These are phyloP conservation scores for Phytopythium chamaehyphon DNA, from an alignment of 352 stramenopile species.

Conservation along the genomic window DNA sequence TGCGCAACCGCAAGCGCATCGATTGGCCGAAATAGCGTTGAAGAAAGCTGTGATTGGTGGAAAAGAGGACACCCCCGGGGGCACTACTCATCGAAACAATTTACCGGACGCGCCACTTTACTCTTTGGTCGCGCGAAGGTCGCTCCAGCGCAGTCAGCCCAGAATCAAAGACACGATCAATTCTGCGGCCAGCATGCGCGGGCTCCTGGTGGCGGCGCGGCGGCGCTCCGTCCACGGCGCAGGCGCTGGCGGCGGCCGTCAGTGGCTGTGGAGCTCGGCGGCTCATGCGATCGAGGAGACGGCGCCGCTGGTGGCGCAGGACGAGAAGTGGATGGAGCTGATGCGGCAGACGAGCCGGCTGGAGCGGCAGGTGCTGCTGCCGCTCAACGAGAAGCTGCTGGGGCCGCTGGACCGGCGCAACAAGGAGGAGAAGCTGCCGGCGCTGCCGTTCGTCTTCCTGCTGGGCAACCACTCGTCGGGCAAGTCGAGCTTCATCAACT, in stretches of 20 bases:
- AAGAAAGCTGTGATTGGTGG: background rate
- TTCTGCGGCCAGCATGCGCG: background rate
- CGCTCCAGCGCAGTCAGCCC: too few relatives aligned
- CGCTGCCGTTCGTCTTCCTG: slow-evolving; percentile 98
- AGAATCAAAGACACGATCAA: too few relatives aligned
- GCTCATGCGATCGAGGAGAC: slow-evolving; percentile 20
- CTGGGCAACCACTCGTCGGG: slow-evolving; percentile 99
- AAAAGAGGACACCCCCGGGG: too few relatives aligned
- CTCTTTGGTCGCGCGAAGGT: too few relatives aligned
- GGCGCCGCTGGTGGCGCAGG: slow-evolving; percentile 16
- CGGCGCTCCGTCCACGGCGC: slow-evolving; percentile 5
- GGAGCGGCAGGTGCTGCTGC: slow-evolving; percentile 68
- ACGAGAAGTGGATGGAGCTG: slow-evolving; percentile 80
- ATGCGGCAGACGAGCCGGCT: slow-evolving; percentile 81
- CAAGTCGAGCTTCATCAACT: slow-evolving; percentile 99
- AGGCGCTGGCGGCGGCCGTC: slow-evolving; percentile 9
- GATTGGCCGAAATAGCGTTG: background rate
- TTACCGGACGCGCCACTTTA: too few relatives aligned
- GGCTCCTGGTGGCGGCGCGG: background rate
- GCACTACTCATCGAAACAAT: too few relatives aligned
- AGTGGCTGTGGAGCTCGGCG: slow-evolving; percentile 15
- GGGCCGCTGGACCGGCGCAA: slow-evolving; percentile 87
- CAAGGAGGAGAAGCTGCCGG: slow-evolving; percentile 89
- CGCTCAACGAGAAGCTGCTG: slow-evolving; percentile 81
- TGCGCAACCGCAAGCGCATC: too few relatives aligned